Percentiles rank a stretch among this genome's conserved stretches.
phyloP scores from a whole-genome alignment of 768 basidiomycete species.

The Mrakia hoshinonis region DNA sequence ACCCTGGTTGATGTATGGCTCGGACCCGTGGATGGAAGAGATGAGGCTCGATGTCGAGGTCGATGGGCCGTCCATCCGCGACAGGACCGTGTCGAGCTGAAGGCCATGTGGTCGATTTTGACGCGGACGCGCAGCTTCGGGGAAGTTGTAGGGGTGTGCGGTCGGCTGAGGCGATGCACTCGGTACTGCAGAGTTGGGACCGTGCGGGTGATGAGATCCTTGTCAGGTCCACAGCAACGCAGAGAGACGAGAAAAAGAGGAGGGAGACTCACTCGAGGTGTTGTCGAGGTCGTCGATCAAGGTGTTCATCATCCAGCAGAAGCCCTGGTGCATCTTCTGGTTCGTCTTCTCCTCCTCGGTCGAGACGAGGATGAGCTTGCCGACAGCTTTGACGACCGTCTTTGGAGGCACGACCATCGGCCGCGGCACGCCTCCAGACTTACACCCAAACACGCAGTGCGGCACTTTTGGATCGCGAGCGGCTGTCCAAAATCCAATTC shows the following conservation, averaged over 20 bases:
- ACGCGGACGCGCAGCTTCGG: background rate
- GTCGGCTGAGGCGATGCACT: background rate
- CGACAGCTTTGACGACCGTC: background rate
- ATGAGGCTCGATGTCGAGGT: constrained; percentile 3
- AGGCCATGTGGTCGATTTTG: background rate
- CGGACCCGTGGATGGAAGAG: background rate
- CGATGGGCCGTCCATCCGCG: background rate
- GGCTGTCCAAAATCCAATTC: background rate
- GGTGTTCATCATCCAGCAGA: constrained; percentile 13
- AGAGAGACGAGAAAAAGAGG: no score
- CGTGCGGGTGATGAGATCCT: no score
- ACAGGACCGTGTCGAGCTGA: background rate
- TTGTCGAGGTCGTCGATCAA: background rate
- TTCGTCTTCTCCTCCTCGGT: constrained; percentile 17
- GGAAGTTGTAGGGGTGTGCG: background rate
- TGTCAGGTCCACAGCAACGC: no score
- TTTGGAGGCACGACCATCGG: constrained; percentile 9
- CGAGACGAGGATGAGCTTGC: constrained; percentile 14
- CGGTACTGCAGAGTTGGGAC: no score
- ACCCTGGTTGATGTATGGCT: background rate
- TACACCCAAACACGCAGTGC: constrained; percentile 18
- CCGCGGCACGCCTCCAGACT: constrained; percentile 17
- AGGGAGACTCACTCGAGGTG: background rate
- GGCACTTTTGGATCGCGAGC: constrained; percentile 2
- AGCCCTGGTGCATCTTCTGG: constrained; percentile 17